These are phyloP conservation scores for Teunomyces stri DNA, from an alignment of 805 yeast genomes.

Conservation along the genomic window DNA sequence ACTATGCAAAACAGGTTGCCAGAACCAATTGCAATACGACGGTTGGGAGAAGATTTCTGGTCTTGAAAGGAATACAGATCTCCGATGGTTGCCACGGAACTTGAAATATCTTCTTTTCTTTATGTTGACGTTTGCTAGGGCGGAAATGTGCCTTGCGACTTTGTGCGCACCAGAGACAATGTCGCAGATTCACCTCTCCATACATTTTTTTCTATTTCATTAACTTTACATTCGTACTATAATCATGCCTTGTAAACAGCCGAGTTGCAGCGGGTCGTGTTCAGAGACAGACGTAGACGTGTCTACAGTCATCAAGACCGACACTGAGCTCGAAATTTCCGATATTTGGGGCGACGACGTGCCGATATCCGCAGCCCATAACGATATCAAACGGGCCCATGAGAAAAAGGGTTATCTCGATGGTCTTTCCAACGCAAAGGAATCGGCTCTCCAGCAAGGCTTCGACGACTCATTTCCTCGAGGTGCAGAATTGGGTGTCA, in stretches of 20 bases:
- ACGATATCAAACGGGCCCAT: constrained; percentile 56
- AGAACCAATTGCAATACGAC: constrained; percentile 3
- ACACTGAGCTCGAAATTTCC: constrained; percentile 10
- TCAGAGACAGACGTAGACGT: constrained; percentile 1
- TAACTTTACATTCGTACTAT: neutral
- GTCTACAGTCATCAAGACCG: neutral
- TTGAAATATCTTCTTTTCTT: neutral
- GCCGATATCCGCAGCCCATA: constrained; percentile 13
- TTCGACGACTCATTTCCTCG: constrained; percentile 76
- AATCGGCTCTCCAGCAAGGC: constrained; percentile 68
- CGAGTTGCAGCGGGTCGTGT: constrained; percentile 5
- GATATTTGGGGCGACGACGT: constrained; percentile 35
- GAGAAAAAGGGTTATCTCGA: constrained; percentile 79
- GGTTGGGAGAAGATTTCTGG: constrained; percentile 4
- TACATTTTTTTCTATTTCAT: too few species aligned
- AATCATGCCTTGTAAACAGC: neutral
- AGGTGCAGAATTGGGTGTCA: constrained; percentile 69
- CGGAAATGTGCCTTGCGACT: neutral
- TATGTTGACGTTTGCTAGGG: constrained; percentile 3
- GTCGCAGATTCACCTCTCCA: neutral
- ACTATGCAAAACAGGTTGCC: constrained; percentile 3
- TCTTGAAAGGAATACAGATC: neutral
- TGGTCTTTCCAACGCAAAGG: constrained; percentile 71
- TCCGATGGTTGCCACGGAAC: constrained; percentile 14
- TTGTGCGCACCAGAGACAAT: neutral